These are phyloP conservation scores for Artemisia tridentata DNA, from an alignment of 129 eudicot species.

Conservation along the genomic window DNA sequence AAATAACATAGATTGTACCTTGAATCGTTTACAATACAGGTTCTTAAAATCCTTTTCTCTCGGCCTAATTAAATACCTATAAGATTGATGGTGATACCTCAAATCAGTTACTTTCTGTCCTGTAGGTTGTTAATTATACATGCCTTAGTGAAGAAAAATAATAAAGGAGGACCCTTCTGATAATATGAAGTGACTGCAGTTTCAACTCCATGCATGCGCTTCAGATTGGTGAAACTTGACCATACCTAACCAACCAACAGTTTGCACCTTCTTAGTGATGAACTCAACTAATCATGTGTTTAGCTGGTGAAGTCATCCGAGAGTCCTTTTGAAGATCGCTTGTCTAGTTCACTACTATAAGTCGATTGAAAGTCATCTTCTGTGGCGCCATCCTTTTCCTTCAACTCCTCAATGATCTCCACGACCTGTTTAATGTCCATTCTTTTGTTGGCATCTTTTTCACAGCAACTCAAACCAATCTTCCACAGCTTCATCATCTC, in stretches of 20 bases:
- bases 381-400: slow-evolving; percentile 47
- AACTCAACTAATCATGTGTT: background rate
- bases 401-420: slow-evolving; percentile 71
- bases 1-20: slow-evolving; percentile 9
- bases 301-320: slow-evolving; percentile 32
- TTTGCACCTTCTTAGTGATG: slow-evolving; percentile 14
- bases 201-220: slow-evolving; percentile 15
- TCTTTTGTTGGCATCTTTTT: slow-evolving; percentile 53
- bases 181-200: background rate
- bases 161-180: background rate
- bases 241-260: slow-evolving; percentile 15
- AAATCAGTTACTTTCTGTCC: background rate
- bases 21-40: too few relatives aligned
- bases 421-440: slow-evolving; percentile 66
- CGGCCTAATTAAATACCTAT: too few relatives aligned
- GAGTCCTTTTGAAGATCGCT: slow-evolving; percentile 37
- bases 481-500: slow-evolving; percentile 71
- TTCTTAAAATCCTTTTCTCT: too few relatives aligned
- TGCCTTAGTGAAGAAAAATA: slow-evolving; percentile 6
- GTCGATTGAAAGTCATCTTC: slow-evolving; percentile 54
- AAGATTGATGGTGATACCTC: slow-evolving; percentile 12
- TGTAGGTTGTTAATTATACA: background rate
- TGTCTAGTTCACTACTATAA: slow-evolving; percentile 43
- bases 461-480: slow-evolving; percentile 71
- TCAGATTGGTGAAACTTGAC: slow-evolving; percentile 12